phyloP scores from a whole-genome alignment of 1,139 yeast genomes.

The Magnusiomyces ingens region DNA sequence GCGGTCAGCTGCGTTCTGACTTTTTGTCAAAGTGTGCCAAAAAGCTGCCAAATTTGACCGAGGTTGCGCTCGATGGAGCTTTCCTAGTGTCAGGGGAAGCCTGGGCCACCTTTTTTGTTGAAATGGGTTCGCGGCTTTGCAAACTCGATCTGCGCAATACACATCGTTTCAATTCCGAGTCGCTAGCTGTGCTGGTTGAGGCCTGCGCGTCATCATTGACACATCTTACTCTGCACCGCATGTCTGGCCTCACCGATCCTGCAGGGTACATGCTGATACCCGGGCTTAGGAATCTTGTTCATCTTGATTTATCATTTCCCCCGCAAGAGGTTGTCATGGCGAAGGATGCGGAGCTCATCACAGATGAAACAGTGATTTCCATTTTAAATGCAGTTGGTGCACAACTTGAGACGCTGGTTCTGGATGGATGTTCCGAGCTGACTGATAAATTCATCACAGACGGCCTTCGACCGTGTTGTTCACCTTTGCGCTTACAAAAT shows the following conservation, averaged over 20 bases:
- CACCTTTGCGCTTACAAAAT: slow-evolving; percentile 43
- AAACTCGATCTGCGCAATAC: slow-evolving; percentile 69
- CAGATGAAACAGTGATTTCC: slow-evolving; percentile 68
- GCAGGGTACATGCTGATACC: slow-evolving; percentile 63
- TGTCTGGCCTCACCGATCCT: slow-evolving; percentile 62
- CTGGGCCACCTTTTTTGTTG: slow-evolving; percentile 69
- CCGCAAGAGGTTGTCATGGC: slow-evolving; percentile 27
- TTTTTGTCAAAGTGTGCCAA: slow-evolving; percentile 56
- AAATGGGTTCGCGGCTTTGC: slow-evolving; percentile 41
- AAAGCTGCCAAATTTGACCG: slow-evolving; percentile 48
- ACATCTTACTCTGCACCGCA: slow-evolving; percentile 49
- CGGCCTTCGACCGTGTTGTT: slow-evolving; percentile 50
- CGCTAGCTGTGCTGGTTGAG: slow-evolving; percentile 56
- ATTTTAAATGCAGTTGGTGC: slow-evolving; percentile 58
- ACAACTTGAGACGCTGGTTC: slow-evolving; percentile 47
- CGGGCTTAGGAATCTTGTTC: slow-evolving; percentile 46
- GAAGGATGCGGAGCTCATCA: slow-evolving; percentile 44
- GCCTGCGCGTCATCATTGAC: slow-evolving; percentile 46
- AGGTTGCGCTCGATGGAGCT: slow-evolving; percentile 72
- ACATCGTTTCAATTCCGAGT: slow-evolving; percentile 68
- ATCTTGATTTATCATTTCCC: slow-evolving; percentile 61
- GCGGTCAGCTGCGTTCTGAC: slow-evolving; percentile 84
- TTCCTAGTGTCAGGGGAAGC: slow-evolving; percentile 66
- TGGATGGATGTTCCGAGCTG: slow-evolving; percentile 68
- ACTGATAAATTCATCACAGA: slow-evolving; percentile 58